Evolutionary conservation across 352 stramenopile genomes (phyloP), one percentile per base, ranked within the genome.

Genomic region (Globisporangium rhizosaccharum): DNA sequence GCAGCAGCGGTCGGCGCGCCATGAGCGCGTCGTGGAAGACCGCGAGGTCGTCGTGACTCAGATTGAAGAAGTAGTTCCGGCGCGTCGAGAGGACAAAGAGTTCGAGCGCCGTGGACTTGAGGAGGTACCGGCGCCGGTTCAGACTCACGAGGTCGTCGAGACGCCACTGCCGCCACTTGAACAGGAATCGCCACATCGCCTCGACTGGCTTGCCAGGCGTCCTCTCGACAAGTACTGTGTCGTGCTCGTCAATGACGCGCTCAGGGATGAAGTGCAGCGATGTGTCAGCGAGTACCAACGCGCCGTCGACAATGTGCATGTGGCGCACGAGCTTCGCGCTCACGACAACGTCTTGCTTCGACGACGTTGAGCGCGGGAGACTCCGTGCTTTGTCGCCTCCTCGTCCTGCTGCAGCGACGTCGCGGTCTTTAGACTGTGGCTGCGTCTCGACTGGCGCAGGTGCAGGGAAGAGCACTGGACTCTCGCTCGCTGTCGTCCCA

Each of bases 1-100:
- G 52, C 18, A 89, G 54, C 33, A 88, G 33, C 4, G 84, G 85
- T 48, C 75, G 68, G 26, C 72, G 71, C 10, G 61, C 12, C 76
- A 92, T 87, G 25, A 94, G 67, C 6, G 72, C 74, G 37, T 90
- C 72, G 64, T 92, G 79, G 49, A 92, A 87, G n/a, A 63, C 33
- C 0, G 62, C 48, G 18, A 92, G 62, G 51, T 90, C 75, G 25
- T 79, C 72, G 28, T 72, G 70, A 0, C 57, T 33, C n/a, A 93
- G 30, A 62, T 82, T 89, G 59, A 95, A 92, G 51, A 95, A 92
- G 57, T 90, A 92, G 51, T 89, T 92, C 51, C 91, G 91, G n/a
- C 79, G 77, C 11, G 71, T 90, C 15, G 80, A 92, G n/a, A 76
- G 70, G 56, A 93, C 79, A 63, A 92, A 93, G 51, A 93, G 64